Evolutionary conservation across 208 protist genomes (phyloP), one percentile per base, ranked within the genome.

Genomic region (Leishmania tropica): DNA sequence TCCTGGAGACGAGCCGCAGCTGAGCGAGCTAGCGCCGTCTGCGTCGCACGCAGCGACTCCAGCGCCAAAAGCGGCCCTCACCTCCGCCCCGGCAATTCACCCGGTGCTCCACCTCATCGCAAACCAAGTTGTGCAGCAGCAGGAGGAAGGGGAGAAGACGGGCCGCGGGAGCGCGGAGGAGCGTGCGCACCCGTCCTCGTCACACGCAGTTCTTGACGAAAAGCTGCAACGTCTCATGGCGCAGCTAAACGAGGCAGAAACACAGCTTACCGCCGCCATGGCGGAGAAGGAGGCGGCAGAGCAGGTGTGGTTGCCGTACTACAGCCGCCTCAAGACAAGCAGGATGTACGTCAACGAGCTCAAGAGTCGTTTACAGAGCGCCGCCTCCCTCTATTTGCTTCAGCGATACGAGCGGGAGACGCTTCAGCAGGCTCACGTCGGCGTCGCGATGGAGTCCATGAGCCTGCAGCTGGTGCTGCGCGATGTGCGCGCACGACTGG

Each of bases 401-500:
- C 81, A 93, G 84, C 85, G 80, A 6, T 86, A 89, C 74, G 94
- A 97, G 76, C 84, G 94, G 60, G 87, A 90, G 70, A 96, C 94
- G 11, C 83, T 96, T n/a, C 87, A 92, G 79, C 84, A 84, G 17
- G 88, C 92, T 24, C 85, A 95, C 28, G 53, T 81, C 17, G 85
- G 85, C 8, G 60, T 97, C 8, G 81, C 83, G 47, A 77, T 91
- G 78, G 93, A 97, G 81, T 78, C 89, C 37, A 80, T 84, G 67
- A 85, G 88, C 31, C 78, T 97, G 90, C 80, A 83, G 31, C 58
- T 88, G 60, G 65, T 93, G 6, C 79, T 97, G 75, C 81, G 83
- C 21, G 88, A 91, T 47, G 89, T 92, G 28, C 68, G 71, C 21
- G 78, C 70, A 11, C 71, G 81, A 47, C 47, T 89, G 51, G 72